Evolutionary conservation across 768 basidiomycete species (phyloP).

Genomic region (Russula sp.): DNA sequence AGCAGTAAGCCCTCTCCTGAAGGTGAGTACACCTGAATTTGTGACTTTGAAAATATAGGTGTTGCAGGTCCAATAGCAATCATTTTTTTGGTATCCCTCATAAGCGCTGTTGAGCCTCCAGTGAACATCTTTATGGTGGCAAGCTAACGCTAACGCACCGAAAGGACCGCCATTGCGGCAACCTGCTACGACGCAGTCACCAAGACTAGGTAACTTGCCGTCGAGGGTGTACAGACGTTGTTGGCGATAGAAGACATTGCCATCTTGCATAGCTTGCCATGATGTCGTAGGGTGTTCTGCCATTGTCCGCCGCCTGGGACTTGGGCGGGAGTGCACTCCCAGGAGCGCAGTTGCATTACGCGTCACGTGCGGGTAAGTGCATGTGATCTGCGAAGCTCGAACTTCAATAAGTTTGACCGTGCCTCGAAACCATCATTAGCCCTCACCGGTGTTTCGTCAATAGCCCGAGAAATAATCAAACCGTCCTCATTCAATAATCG

Average conservation of each 20-base stretch:
- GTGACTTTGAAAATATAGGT: conserved; percentile 62
- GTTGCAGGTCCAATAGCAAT: conserved; percentile 63
- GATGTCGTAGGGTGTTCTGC: conserved; percentile 70
- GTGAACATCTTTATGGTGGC: conserved; percentile 3
- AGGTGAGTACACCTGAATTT: conserved; percentile 84
- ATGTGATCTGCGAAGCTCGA: no score
- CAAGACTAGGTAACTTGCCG: conserved; percentile 73
- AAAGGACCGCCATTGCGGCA: conserved; percentile 88
- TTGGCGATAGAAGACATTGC: conserved; percentile 81
- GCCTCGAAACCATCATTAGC: no score
- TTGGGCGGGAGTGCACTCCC: no score
- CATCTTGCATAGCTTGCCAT: conserved; percentile 92
- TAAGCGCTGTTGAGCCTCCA: conserved; percentile 56
- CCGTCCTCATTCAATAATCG: conserved; percentile 13
- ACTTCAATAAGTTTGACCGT: no score
- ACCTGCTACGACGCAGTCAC: conserved; percentile 75
- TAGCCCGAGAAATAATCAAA: background rate
- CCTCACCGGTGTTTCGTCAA: no score
- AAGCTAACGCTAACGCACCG: conserved; percentile 47
- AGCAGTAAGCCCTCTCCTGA: conserved; percentile 70
- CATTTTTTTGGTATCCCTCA: conserved; percentile 80
- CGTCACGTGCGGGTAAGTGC: no score
- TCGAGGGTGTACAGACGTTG: conserved; percentile 81
- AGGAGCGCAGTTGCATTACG: no score
- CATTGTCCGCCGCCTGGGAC: conserved; percentile 34